These are phyloP conservation scores for Trichoderma oligosporum DNA, from an alignment of 2,329 filamentous ascomycete species.

Conservation along the genomic window DNA sequence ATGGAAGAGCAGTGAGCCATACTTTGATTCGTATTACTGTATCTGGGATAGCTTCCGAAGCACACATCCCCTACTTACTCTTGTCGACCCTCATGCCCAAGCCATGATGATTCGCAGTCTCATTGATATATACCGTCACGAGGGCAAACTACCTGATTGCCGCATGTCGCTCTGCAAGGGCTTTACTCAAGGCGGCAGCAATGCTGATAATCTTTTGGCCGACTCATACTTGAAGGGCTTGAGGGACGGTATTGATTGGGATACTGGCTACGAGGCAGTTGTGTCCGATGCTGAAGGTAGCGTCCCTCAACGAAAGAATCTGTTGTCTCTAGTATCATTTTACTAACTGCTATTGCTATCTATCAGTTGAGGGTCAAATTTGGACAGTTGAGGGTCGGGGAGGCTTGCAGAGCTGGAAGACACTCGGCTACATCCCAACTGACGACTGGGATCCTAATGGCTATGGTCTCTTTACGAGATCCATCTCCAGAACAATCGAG, in stretches of 20 bases:
- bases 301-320: slow-evolving; percentile 36
- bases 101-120: slow-evolving; percentile 67
- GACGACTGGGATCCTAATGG: slow-evolving; percentile 63
- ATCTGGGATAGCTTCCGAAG: slow-evolving; percentile 74
- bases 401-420: slow-evolving; percentile 68
- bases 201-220: slow-evolving; percentile 67
- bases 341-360: background rate
- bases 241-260: slow-evolving; percentile 62
- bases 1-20: slow-evolving; percentile 68
- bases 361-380: slow-evolving; percentile 45
- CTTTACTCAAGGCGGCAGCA: slow-evolving; percentile 72
- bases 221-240: slow-evolving; percentile 71
- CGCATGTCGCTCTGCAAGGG: slow-evolving; percentile 74
- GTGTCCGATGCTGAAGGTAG: slow-evolving; percentile 65
- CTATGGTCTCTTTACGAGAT: slow-evolving; percentile 62
- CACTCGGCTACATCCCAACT: slow-evolving; percentile 66
- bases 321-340: too few relatives aligned
- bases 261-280: slow-evolving; percentile 66
- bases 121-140: slow-evolving; percentile 67
- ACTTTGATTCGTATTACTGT: slow-evolving; percentile 65
- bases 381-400: slow-evolving; percentile 71
- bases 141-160: slow-evolving; percentile 69
- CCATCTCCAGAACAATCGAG: slow-evolving; percentile 70
- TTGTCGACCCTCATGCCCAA: slow-evolving; percentile 65
- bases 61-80: slow-evolving; percentile 66